Conservation (phyloP, 2,329 filamentous ascomycete genomes). For the Zarea fungicola region DNA sequence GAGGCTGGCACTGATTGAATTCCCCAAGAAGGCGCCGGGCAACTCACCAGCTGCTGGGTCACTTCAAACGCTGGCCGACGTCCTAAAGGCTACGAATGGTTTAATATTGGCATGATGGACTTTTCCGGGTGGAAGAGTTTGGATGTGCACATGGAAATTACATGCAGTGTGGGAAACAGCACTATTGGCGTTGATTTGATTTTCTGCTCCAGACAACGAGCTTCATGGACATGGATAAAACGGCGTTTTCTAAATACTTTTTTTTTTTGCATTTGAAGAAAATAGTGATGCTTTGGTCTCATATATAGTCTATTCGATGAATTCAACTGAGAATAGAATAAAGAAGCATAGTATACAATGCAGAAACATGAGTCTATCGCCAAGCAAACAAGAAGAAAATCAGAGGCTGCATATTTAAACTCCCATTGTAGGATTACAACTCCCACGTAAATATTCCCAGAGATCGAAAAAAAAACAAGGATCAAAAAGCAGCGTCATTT, state of each 20-base stretch:
- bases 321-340: no score
- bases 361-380: no score
- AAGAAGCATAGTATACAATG: no score
- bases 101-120: constrained; percentile 35
- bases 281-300: no score
- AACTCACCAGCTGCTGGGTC: constrained; percentile 46
- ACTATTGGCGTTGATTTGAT: not conserved
- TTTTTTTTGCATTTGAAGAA: not conserved
- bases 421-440: not conserved
- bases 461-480: not conserved
- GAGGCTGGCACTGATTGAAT: constrained; percentile 65
- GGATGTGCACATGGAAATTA: not conserved
- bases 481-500: constrained; percentile 9
- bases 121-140: not conserved
- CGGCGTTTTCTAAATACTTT: constrained; percentile 1
- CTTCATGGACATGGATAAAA: not conserved
- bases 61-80: constrained; percentile 48
- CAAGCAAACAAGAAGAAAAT: constrained; percentile 1
- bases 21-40: constrained; percentile 52
- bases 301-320: no score
- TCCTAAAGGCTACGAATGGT: constrained; percentile 46
- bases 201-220: not conserved
- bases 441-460: not conserved
- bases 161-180: not conserved
- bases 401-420: constrained; percentile 3